Percentiles rank a stretch among this genome's conserved stretches.
Conservation (phyloP, 1,139 yeast species). For the Kodamaea alishanica region DNA sequence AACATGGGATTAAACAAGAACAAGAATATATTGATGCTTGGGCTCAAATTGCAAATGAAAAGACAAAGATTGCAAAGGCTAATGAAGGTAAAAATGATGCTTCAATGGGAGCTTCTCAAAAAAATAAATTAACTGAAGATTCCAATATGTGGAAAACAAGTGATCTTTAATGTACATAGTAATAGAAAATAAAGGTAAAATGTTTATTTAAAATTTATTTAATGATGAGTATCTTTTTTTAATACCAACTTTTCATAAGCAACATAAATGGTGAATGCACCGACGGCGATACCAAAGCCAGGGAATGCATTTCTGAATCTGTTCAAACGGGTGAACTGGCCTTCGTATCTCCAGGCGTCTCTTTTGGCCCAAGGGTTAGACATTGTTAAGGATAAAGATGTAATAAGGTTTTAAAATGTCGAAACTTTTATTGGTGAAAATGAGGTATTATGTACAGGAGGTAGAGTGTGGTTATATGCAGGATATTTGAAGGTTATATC, state of each 20-base stretch:
- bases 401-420: background rate
- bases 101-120: constrained; percentile 24
- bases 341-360: constrained; percentile 91
- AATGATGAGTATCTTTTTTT: constrained; percentile 24
- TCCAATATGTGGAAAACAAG: constrained; percentile 15
- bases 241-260: constrained; percentile 56
- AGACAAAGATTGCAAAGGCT: constrained; percentile 49
- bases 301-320: constrained; percentile 77
- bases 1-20: constrained; percentile 68
- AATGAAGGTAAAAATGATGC: constrained; percentile 35
- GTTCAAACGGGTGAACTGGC: constrained; percentile 70
- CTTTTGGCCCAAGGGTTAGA: constrained; percentile 55
- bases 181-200: background rate
- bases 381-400: constrained; percentile 4
- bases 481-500: no score
- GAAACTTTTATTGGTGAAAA: constrained; percentile 9
- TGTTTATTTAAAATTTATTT: background rate
- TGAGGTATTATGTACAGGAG: background rate
- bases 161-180: constrained; percentile 1
- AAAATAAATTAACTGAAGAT: constrained; percentile 16
- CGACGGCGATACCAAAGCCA: constrained; percentile 78
- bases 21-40: constrained; percentile 68
- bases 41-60: constrained; percentile 65
- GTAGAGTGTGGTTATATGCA: background rate
- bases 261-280: constrained; percentile 65